A percentile compares a stretch with the other conserved stretches of the same genome.
Conservation (phyloP, 2,329 filamentous ascomycete species). For the Thielaviopsis populi region DNA sequence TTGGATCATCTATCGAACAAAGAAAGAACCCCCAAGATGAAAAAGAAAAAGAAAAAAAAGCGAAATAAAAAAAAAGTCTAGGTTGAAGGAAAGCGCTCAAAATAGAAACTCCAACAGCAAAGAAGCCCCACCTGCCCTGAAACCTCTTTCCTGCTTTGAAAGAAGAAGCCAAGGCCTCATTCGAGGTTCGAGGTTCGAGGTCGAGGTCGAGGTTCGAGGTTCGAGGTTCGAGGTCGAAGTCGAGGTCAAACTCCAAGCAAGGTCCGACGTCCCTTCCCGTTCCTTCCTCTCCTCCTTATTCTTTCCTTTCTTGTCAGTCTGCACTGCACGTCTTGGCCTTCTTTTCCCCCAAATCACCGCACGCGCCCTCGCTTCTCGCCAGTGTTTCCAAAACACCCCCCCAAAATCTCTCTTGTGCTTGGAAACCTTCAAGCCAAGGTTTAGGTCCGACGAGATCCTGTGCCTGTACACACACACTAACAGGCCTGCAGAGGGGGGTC, state of each 20-base stretch:
- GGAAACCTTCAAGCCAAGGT: background rate
- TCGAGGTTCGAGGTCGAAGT: too few species aligned
- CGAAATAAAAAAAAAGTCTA: background rate
- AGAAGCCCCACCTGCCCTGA: too few species aligned
- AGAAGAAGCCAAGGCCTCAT: too few species aligned
- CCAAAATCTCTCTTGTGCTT: background rate
- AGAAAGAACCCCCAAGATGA: background rate
- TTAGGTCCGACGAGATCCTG: background rate
- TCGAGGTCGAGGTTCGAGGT: too few species aligned
- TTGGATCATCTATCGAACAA: background rate
- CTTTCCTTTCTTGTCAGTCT: background rate
- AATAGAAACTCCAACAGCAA: background rate
- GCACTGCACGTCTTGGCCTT: background rate
- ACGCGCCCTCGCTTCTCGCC: slow-evolving; percentile 5
- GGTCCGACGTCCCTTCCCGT: background rate
- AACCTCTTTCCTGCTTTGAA: too few species aligned
- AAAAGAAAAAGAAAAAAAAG: background rate
- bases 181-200: too few species aligned
- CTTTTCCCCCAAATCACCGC: background rate
- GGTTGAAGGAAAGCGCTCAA: background rate
- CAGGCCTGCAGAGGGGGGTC: too few species aligned
- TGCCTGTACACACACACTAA: too few species aligned
- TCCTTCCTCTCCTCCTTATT: background rate
- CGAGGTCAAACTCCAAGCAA: too few species aligned
- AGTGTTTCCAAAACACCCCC: slow-evolving; percentile 7